Base-by-base conservation (phyloP, 139 green algal genomes). In the Coelastrella sp. region DNA sequence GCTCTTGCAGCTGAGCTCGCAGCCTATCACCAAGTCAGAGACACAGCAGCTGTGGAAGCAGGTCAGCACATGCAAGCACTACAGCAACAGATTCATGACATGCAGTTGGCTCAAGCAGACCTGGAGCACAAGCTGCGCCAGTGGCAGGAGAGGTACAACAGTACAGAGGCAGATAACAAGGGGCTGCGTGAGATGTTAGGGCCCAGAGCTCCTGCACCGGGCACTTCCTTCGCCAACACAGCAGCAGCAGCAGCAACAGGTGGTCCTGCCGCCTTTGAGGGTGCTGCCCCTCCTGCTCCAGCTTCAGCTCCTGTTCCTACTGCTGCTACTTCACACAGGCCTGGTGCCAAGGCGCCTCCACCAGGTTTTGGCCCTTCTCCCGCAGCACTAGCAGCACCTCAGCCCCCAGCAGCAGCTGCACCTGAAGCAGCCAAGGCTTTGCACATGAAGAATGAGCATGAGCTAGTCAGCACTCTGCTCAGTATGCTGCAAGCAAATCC, bases 371-470 rank as follows among this genome's bases (percentile, higher is more conserved):
- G 50, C 17, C 73, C 50, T 6, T 32, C 62, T 21, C 73, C 73
- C 27, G 27, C 73, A 51, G 50, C 73, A 68, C 23, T 43, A 63
- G 41, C 72, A 80, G 72, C 43, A 79, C n/a, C 62, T 19, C 48
- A 43, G 72, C 5, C 45, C 19, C 17, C 48, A 67, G 48, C 30
- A 11, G 2, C 73, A 59, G 48, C 73, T 48, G 17, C 73, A 37
- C 5, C 32, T 19, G 30, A 5, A 23, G 34, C 32, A 40, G 73
- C 73, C 19, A 32, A 37, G 27, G 48, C 73, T 19, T 34, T n/a
- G 17, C 73, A 81, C 50, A 45, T 66, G 73, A 60, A 60, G 45
- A 67, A 81, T 40, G 73, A 81, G 73, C 73, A 81, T 38, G 73
- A 67, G 32, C 32, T 81, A 34, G 73, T 81, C 30, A 53, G 48